These are phyloP conservation scores for Striga hermonthica DNA, from an alignment of 305 asterid species.

Conservation along the genomic window DNA sequence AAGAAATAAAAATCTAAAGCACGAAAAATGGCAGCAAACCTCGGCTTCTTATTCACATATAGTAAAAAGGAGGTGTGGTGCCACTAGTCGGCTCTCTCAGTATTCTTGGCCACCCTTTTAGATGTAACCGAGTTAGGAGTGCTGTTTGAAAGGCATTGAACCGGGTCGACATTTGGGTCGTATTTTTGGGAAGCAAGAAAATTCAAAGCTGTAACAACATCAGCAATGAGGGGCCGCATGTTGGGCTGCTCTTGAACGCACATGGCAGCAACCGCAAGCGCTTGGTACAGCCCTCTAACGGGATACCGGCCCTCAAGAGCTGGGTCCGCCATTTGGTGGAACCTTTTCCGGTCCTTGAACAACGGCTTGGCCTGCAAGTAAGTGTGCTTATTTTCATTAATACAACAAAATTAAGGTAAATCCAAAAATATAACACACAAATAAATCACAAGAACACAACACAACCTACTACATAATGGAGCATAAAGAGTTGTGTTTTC, in stretches of 20 bases:
- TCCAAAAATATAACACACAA: no score
- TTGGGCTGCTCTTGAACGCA: conserved; percentile 72
- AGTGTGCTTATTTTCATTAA: background rate
- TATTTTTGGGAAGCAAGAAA: conserved; percentile 62
- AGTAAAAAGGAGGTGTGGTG: background rate
- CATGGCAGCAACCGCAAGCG: conserved; percentile 87
- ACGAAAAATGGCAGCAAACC: no score
- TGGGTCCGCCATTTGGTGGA: conserved; percentile 77
- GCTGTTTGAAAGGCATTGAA: conserved; percentile 28
- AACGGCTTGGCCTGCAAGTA: conserved; percentile 69
- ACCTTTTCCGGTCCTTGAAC: conserved; percentile 71
- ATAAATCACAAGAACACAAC: no score
- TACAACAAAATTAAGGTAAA: no score
- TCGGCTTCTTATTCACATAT: no score
- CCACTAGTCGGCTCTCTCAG: background rate
- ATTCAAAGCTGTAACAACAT: conserved; percentile 64
- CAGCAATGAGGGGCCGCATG: conserved; percentile 64
- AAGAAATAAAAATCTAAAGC: background rate
- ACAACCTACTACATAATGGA: background rate
- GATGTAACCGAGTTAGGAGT: conserved; percentile 26
- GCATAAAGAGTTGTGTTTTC: background rate
- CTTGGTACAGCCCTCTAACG: conserved; percentile 66
- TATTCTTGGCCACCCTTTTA: conserved; percentile 4
- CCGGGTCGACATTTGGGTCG: conserved; percentile 43
- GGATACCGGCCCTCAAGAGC: conserved; percentile 64